phyloP scores from a whole-genome alignment of 2,329 filamentous ascomycete genomes.

The Lasiodiplodia sp. region DNA sequence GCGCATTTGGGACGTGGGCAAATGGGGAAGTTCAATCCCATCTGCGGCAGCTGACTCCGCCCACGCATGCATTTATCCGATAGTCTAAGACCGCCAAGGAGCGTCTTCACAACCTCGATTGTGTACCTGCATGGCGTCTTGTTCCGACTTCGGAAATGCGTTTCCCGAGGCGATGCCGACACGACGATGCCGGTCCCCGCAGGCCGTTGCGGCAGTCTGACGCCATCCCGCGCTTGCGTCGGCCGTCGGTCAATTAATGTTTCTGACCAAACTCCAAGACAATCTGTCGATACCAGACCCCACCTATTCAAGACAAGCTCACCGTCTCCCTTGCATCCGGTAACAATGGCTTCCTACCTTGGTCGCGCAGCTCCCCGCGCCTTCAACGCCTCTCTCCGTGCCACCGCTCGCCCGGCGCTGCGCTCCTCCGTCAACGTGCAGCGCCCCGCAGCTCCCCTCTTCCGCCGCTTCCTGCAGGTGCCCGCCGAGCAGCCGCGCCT shows the following conservation, averaged over 20 bases:
- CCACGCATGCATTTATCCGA: background rate
- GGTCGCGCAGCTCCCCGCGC: conserved; percentile 46
- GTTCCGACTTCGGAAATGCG: conserved; percentile 19
- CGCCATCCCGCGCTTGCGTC: conserved; percentile 17
- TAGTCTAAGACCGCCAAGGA: background rate
- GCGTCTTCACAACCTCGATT: no score
- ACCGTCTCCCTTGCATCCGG: background rate
- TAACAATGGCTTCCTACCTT: conserved; percentile 45
- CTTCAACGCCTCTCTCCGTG: conserved; percentile 36
- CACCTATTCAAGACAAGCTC: background rate
- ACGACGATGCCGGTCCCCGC: background rate
- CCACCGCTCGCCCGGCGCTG: conserved; percentile 38
- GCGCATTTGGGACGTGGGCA: background rate
- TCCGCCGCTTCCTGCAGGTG: conserved; percentile 48
- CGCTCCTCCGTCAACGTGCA: conserved; percentile 31
- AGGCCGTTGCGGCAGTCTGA: conserved; percentile 13
- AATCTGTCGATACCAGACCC: background rate
- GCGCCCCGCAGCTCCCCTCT: conserved; percentile 40
- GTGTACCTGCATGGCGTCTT: conserved; percentile 8
- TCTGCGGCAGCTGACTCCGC: background rate
- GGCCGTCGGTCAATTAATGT: conserved; percentile 11
- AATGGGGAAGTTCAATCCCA: background rate
- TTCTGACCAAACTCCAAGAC: conserved; percentile 19
- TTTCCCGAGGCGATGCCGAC: conserved; percentile 12
- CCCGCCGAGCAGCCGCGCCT: conserved; percentile 51